Base-by-base conservation (phyloP, 2,329 filamentous ascomycete genomes). In the Xylaria sp. region DNA sequence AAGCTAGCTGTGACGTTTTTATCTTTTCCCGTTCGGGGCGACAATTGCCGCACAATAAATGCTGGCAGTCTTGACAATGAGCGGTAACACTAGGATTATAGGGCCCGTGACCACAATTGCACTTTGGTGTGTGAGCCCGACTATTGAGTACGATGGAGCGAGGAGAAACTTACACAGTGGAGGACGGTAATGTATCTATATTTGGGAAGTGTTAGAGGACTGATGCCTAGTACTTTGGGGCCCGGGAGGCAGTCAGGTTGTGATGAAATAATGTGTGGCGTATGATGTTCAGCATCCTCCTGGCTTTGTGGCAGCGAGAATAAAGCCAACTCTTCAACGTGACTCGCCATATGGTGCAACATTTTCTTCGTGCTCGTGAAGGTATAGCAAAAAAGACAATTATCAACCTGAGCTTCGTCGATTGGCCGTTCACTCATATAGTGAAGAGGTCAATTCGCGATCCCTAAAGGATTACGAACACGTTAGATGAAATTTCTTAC, bases 261-360 rank as follows among this genome's bases (percentile, higher is more conserved):
- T 18, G 39, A 7, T 9, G 12, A 4, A 6, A 30, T 7, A 32
- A 45, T 2, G 12, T 46, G 18, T 15, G 56, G 18, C 28, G 15
- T 13, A 13, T 4, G 28, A 15, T 43, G 34, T 62, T 43, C 12
- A 1, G 5, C 20, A 13, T 32, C 63, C 20, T 60, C 56, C 9
- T 55, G 3, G 39, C 7, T 60, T 8, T 8, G 59, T 13, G 60
- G 60, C 7, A 60, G 60, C 4, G 48, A 43, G n/a, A 60, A 60
- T n/a, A 67, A 32, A 2, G 60, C 52, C 3, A 67, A n/a, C 45
- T 60, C 46, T 56, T 67, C 65, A 55, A 67, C 56, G 23, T 67
- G 65, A 9, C n/a, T 18, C 12, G 55, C 65, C 15, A 63, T 63
- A 25, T 67, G 60, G 20, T 48, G 46, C 15, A 63, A 20, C 2